phyloP scores from a whole-genome alignment of 257 asterid genomes.

The Gardenia jasminoides region DNA sequence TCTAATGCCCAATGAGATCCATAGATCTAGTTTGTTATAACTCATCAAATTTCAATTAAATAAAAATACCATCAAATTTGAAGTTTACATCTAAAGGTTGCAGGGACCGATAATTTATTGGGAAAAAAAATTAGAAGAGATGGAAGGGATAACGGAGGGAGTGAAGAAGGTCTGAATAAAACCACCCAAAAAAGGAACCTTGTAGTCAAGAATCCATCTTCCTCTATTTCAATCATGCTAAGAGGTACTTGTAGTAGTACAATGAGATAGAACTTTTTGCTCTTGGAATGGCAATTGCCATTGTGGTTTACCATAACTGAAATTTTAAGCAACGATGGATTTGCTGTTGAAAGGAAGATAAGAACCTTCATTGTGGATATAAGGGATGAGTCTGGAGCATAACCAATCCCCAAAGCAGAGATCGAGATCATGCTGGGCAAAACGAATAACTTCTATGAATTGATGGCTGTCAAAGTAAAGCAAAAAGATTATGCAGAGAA shows the following conservation, averaged over 20 bases:
- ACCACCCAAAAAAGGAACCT: slow-evolving; percentile 26
- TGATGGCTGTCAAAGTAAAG: slow-evolving; percentile 63
- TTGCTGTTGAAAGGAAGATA: slow-evolving; percentile 68
- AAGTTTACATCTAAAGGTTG: too few relatives aligned
- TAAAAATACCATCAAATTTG: too few relatives aligned
- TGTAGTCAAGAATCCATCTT: too few relatives aligned
- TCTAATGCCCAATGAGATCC: too few relatives aligned
- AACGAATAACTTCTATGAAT: slow-evolving; percentile 47
- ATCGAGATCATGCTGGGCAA: slow-evolving; percentile 57
- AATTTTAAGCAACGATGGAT: slow-evolving; percentile 69
- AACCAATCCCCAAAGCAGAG: slow-evolving; percentile 72
- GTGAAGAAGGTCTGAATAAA: slow-evolving; percentile 32
- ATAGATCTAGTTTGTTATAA: too few relatives aligned
- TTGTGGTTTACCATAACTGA: too few relatives aligned
- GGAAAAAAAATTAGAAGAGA: neutral
- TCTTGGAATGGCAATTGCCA: too few relatives aligned
- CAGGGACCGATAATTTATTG: too few relatives aligned
- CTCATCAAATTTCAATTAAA: too few relatives aligned
- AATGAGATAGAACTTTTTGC: too few relatives aligned
- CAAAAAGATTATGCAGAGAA: slow-evolving; percentile 34
- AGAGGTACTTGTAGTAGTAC: too few relatives aligned
- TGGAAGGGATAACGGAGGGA: slow-evolving; percentile 45
- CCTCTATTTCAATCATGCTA: too few relatives aligned
- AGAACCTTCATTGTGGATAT: slow-evolving; percentile 63
- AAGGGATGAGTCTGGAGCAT: slow-evolving; percentile 62